Evolutionary conservation across 2,329 filamentous ascomycete genomes (phyloP), one percentile per base, ranked within the genome.

Genomic region (Phaeosphaeriaceae sp.): DNA sequence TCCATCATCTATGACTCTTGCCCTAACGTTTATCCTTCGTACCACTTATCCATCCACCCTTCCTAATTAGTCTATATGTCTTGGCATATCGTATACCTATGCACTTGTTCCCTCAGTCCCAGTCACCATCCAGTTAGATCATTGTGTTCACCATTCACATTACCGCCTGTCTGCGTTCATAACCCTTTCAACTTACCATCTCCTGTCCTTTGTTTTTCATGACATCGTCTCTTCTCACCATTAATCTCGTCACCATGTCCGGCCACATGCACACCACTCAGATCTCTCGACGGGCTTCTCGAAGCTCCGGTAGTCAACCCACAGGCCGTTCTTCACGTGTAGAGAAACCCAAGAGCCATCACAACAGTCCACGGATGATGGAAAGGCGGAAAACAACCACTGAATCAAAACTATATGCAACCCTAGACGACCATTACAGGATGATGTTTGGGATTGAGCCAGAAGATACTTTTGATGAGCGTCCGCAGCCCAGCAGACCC

Each of bases 401-500:
- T 2, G 64, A 67, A 30, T 61, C 64, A 29, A 75, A 73, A 56
- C 59, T 71, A 20, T 74, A 74, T 40, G 70, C 72, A 17, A 73
- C 70, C 6, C 54, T 74, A 6, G 73, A 74, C 40, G 72, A 74
- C 51, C 73, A 74, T 44, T 74, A 67, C 61, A 71, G 70, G 48
- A 71, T 74, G 68, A 74, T 74, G 71, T 74, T 74, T 54, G 72
- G 73, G 6, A 57, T 71, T 21, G 58, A 58, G 36, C 52, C 64
- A 26, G 67, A 72, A 26, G 62, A 67, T 40, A 53, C 42, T 6
- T 23, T 50, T 13, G 65, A 70, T 18, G 58, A 67, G 21, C 61
- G 52, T 33, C 61, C 54, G 33, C 61, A 70, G 41, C 53, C 61
- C 28, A 60, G 57, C 41, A 61, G 88, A 34, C 88, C 88, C 5